Evolutionary conservation across 164 flowering plant genomes (phyloP).

Genomic region (Umbilicus rupestris): DNA sequence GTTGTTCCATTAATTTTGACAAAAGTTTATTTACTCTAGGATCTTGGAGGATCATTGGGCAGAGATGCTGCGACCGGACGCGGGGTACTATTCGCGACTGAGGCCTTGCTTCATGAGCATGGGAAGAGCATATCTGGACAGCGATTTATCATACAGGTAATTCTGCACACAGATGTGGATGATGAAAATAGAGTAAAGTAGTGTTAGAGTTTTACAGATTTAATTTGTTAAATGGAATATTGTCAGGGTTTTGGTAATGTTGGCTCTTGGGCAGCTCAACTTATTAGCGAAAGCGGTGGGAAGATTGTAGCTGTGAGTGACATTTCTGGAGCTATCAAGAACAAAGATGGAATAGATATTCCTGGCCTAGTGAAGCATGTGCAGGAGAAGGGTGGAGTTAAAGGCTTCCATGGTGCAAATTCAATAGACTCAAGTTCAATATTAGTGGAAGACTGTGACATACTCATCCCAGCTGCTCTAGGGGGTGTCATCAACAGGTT

Average conservation of each 20-base stretch:
- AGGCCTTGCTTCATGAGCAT: slow-evolving; percentile 64
- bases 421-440: slow-evolving; percentile 44
- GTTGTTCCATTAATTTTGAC: neutral
- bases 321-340: slow-evolving; percentile 55
- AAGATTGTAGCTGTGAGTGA: slow-evolving; percentile 69
- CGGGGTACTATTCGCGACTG: slow-evolving; percentile 69
- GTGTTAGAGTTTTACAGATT: too few species aligned
- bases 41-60: slow-evolving; percentile 84
- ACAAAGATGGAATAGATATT: slow-evolving; percentile 53
- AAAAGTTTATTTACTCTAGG: slow-evolving; percentile 23
- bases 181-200: too few species aligned
- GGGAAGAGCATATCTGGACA: slow-evolving; percentile 47
- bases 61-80: slow-evolving; percentile 88
- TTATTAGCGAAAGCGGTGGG: slow-evolving; percentile 69
- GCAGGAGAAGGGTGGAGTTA: slow-evolving; percentile 32
- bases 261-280: slow-evolving; percentile 73
- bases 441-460: slow-evolving; percentile 71
- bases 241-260: slow-evolving; percentile 74
- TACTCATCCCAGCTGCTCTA: slow-evolving; percentile 75
- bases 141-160: slow-evolving; percentile 37
- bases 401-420: slow-evolving; percentile 51
- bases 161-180: neutral
- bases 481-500: slow-evolving; percentile 80
- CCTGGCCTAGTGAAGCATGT: slow-evolving; percentile 42
- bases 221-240: too few species aligned